These are phyloP conservation scores for Globisporangium splendens DNA, from an alignment of 352 stramenopile genomes.

Conservation along the genomic window DNA sequence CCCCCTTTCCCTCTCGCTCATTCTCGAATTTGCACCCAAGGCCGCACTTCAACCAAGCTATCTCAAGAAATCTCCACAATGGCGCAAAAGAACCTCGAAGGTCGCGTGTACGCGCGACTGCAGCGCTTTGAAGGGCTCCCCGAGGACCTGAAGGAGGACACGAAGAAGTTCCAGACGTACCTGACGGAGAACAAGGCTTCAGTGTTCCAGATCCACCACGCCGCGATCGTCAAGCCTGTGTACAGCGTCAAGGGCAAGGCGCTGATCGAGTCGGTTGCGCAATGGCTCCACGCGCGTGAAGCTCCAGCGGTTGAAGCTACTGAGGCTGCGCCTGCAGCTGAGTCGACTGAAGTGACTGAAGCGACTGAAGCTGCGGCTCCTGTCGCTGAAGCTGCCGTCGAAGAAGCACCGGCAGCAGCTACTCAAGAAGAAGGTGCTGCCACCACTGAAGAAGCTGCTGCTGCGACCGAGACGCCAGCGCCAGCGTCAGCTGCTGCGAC, in stretches of 20 bases:
- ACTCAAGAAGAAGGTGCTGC: no score
- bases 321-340: no score
- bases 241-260: constrained; percentile 12
- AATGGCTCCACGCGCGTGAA: constrained; percentile 6
- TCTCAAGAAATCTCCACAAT: no score
- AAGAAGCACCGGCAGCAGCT: no score
- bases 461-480: no score
- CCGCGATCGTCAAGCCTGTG: constrained; percentile 11
- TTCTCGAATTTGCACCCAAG: constrained; percentile 35
- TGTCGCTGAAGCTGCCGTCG: no score
- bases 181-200: constrained; percentile 2
- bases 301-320: no score
- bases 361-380: no score
- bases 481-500: no score
- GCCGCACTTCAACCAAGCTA: background rate
- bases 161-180: background rate
- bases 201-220: constrained; percentile 3
- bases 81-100: constrained; percentile 3
- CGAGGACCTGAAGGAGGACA: constrained; percentile 6
- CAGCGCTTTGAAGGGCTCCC: constrained; percentile 7
- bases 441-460: no score
- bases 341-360: no score
- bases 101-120: constrained; percentile 9
- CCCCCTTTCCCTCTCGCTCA: no score
- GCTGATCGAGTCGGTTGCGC: constrained; percentile 1